Evolutionary conservation across 352 stramenopile species (phyloP), one percentile per base, ranked within the genome.

Genomic region (Detonula confervacea): DNA sequence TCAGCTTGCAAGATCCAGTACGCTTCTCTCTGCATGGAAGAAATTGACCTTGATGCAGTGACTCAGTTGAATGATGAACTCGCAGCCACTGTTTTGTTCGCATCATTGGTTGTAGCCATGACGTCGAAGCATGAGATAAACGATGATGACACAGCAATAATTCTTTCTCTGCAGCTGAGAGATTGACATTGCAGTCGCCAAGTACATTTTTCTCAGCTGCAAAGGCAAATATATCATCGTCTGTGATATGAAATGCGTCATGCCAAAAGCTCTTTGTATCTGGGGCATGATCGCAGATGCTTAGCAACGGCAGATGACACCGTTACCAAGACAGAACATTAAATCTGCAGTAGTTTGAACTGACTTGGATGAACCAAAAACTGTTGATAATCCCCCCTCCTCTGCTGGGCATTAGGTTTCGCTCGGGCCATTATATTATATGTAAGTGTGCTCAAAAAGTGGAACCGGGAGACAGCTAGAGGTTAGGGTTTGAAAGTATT

Each of bases 71-170:
- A 12, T 29, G 7, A 25, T 24, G 8, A 1, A 2, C 4, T n/a
- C 14, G 16, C 1, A 64, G 11, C 20, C 64, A 57, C 3, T 63
- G 22, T 5, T 25, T 18, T 42, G 25, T 22, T 20, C 57, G 25
- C 29, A 80, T 51, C 4, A 84, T 33, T 39, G 39, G 39, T 35
- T 84, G 74, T 27, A 84, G 18, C 30, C 59, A 54, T 47, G 22
- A 24, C 29, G 77, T 64, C 9, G 35, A 27, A 24, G 79, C 20
- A 60, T 88, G 81, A 9, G 67, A 80, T 11, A 88, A 64, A 24
- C 71, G 70, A 18, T 70, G 44, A 46, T 89, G 83, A 64, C 69
- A 85, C 7, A 47, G 52, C 3, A 90, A 33, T 0, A 83, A 24
- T 39, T 87, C 73, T 51, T 81, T 81, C 49, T 83, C 52, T 27